These are phyloP conservation scores for Grosmannia huntii DNA, from an alignment of 2,329 filamentous ascomycete species.

Conservation along the genomic window DNA sequence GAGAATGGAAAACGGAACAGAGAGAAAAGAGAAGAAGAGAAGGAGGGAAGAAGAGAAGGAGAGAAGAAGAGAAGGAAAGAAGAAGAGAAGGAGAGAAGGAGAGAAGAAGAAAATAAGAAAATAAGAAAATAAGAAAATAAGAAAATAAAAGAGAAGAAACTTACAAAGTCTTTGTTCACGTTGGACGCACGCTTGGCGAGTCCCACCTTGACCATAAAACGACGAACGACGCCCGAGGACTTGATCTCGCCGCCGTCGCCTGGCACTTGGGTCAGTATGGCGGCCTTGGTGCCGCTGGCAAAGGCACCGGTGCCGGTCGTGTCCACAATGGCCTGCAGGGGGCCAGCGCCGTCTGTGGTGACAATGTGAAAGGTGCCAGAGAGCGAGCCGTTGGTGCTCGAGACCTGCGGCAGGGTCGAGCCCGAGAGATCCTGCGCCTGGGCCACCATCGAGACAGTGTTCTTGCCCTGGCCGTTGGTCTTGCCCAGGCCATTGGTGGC, in stretches of 20 bases:
- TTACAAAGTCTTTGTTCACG: constrained; percentile 15
- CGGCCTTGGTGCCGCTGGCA: constrained; percentile 16
- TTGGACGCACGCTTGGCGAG: constrained; percentile 15
- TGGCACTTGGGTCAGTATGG: constrained; percentile 22
- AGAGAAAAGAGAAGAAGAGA: background rate
- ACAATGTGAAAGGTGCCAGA: constrained; percentile 26
- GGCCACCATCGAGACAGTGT: constrained; percentile 20
- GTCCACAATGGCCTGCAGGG: constrained; percentile 25
- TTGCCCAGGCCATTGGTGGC: constrained; percentile 24
- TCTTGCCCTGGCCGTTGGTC: constrained; percentile 23
- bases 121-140: too few relatives aligned
- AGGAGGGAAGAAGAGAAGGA: too few relatives aligned
- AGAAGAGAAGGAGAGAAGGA: too few relatives aligned
- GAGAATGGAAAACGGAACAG: too few relatives aligned
- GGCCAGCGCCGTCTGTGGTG: constrained; percentile 28
- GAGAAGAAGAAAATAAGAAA: too few relatives aligned
- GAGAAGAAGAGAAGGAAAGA: constrained; percentile 16
- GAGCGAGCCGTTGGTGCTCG: constrained; percentile 19
- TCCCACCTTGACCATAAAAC: constrained; percentile 9
- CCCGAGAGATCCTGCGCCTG: constrained; percentile 24
- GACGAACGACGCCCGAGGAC: background rate
- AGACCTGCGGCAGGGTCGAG: constrained; percentile 26
- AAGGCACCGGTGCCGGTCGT: constrained; percentile 23
- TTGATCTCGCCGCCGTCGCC: constrained; percentile 22
- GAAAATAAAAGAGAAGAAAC: background rate